Conservation (phyloP, 2,329 filamentous ascomycete genomes). For the Geosmithia morbida region DNA sequence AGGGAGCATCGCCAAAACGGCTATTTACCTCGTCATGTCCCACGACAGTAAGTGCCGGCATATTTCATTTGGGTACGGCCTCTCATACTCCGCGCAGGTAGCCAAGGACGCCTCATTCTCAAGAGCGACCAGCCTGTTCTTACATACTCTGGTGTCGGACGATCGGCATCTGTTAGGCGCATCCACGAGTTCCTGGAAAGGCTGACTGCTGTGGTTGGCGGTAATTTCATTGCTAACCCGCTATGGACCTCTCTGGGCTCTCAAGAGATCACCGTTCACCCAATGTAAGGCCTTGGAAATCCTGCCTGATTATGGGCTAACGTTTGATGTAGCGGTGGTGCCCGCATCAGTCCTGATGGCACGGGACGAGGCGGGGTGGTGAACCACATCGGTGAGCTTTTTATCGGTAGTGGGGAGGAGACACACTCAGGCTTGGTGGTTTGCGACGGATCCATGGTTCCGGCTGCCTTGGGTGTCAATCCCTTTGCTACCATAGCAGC, state of each 20-base stretch:
- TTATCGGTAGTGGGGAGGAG: constrained; percentile 33
- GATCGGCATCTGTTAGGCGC: constrained; percentile 36
- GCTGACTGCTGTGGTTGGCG: constrained; percentile 43
- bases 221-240: constrained; percentile 43
- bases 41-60: constrained; percentile 35
- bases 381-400: constrained; percentile 46
- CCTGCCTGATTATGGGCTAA: not conserved
- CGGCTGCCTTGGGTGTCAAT: constrained; percentile 49
- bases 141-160: constrained; percentile 43
- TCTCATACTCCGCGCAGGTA: constrained; percentile 16
- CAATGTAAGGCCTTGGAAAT: constrained; percentile 27
- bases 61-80: not conserved
- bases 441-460: constrained; percentile 46
- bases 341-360: constrained; percentile 45
- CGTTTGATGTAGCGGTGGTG: constrained; percentile 27
- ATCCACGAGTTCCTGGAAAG: constrained; percentile 36
- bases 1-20: constrained; percentile 43
- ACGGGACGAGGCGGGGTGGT: constrained; percentile 42
- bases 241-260: constrained; percentile 39
- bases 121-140: constrained; percentile 44
- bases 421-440: constrained; percentile 44
- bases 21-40: constrained; percentile 52
- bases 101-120: constrained; percentile 44
- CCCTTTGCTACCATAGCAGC: constrained; percentile 57
- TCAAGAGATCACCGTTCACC: constrained; percentile 50